A percentile compares a stretch with the other conserved stretches of the same genome.
Evolutionary conservation across 129 eudicot genomes (phyloP).

Genomic region (Artemisia argyi): DNA sequence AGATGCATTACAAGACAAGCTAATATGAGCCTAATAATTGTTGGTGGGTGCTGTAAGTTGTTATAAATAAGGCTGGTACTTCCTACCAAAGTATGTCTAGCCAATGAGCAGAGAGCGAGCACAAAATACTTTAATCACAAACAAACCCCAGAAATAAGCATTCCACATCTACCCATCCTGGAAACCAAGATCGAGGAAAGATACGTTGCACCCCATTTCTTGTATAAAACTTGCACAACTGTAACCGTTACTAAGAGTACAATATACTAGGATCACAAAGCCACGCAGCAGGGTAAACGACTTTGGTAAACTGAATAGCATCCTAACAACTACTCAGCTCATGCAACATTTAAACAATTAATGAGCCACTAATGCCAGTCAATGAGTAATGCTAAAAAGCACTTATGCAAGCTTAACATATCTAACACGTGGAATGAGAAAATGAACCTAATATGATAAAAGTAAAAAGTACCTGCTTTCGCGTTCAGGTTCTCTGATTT

Average conservation of each 20-base stretch:
- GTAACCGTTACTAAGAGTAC: background rate
- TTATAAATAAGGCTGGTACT: background rate
- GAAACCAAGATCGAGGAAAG: background rate
- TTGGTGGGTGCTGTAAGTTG: too few species aligned
- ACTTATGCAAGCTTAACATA: slow-evolving; percentile 16
- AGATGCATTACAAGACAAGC: too few species aligned
- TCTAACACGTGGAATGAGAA: slow-evolving; percentile 3
- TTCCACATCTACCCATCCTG: background rate
- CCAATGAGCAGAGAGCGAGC: slow-evolving; percentile 8
- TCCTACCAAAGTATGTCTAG: slow-evolving; percentile 3
- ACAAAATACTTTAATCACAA: background rate
- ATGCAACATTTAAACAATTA: background rate
- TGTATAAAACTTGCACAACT: background rate
- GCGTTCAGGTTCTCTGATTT: slow-evolving; percentile 44
- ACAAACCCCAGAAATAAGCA: background rate
- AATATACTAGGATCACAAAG: slow-evolving; percentile 12
- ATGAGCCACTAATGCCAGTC: background rate
- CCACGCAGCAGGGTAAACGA: background rate
- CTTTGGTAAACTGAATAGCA: slow-evolving; percentile 8
- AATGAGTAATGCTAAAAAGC: background rate
- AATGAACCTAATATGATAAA: slow-evolving; percentile 1
- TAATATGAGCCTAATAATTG: too few species aligned
- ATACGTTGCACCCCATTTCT: background rate
- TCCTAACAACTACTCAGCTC: background rate
- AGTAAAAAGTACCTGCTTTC: slow-evolving; percentile 60